These are phyloP conservation scores for Delphinella strobiligena DNA, from an alignment of 2,329 filamentous ascomycete species.

Conservation along the genomic window DNA sequence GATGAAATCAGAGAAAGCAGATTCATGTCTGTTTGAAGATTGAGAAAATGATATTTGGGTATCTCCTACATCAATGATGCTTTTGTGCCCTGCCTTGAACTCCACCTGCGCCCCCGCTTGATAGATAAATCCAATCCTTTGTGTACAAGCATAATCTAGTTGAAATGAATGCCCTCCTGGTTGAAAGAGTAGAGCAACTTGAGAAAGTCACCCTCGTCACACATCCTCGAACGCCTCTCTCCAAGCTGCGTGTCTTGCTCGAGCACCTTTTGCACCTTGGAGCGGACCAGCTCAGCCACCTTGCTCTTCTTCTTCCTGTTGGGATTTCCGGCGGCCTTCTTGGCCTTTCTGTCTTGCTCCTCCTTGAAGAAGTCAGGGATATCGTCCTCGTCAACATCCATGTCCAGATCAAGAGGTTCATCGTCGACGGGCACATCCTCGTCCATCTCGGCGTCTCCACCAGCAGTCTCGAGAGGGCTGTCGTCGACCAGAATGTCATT, in stretches of 20 bases:
- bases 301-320: conserved; percentile 63
- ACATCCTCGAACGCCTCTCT: conserved; percentile 72
- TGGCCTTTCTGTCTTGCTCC: conserved; percentile 37
- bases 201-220: conserved; percentile 87
- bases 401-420: conserved; percentile 36
- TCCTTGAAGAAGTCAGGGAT: conserved; percentile 78
- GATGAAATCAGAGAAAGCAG: too few species aligned
- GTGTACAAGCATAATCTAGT: conserved; percentile 25
- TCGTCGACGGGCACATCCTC: conserved; percentile 28
- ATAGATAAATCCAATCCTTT: neutral
- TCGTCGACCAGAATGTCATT: conserved; percentile 72
- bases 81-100: neutral
- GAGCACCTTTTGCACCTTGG: conserved; percentile 77
- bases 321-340: conserved; percentile 42
- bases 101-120: neutral
- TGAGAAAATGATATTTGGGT: neutral
- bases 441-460: conserved; percentile 33
- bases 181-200: conserved; percentile 75
- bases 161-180: conserved; percentile 86
- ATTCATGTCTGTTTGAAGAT: too few species aligned
- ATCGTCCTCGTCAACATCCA: conserved; percentile 53
- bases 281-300: conserved; percentile 67
- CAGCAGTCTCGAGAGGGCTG: conserved; percentile 30
- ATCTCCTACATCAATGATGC: neutral
- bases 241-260: conserved; percentile 68